Evolutionary conservation across 1,284 basidiomycete genomes (phyloP), one percentile per base, ranked within the genome.

Genomic region (Ustilago vetiveriae): DNA sequence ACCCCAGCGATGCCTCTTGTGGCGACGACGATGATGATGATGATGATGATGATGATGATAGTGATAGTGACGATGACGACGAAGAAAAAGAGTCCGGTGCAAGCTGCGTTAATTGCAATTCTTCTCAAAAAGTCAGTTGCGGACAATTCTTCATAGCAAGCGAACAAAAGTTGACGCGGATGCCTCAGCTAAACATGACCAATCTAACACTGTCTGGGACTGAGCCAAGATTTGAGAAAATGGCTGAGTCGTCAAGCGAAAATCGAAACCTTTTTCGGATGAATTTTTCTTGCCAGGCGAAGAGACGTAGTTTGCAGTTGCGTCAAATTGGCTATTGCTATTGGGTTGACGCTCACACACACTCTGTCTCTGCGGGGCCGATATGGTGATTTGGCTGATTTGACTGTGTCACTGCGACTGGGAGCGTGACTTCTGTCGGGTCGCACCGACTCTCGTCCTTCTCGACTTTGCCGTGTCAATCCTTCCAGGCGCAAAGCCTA

Each of bases 161-260:
- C n/a, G n/a, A n/a, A n/a, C n/a, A 35, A 45, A 35, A 45, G 32
- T 35, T 27, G 43, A 45, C 43, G 43, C 30, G 32, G 30, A 24
- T 26, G 41, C 19, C 21, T 32, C 41, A 43, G 41, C 41, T 16
- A 32, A 29, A 29, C 27, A 29, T 29, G 27, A 13, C 27, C n/a
- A n/a, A n/a, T n/a, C n/a, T n/a, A n/a, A n/a, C n/a, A n/a, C n/a
- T n/a, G n/a, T n/a, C n/a, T n/a, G n/a, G n/a, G n/a, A n/a, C n/a
- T 29, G 27, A 29, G 13, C 13, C 27, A 29, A 6, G 27, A 29
- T 7, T 29, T 35, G 16, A 10, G 32, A 35, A 35, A 6, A n/a
- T 35, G 32, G 32, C 32, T 35, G 32, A 35, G 32, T 35, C 32
- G 32, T 35, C 32, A 16, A n/a, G 7, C 27, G 16, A 35, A n/a